phyloP scores from a whole-genome alignment of 768 basidiomycete genomes.

The Russula emetica region DNA sequence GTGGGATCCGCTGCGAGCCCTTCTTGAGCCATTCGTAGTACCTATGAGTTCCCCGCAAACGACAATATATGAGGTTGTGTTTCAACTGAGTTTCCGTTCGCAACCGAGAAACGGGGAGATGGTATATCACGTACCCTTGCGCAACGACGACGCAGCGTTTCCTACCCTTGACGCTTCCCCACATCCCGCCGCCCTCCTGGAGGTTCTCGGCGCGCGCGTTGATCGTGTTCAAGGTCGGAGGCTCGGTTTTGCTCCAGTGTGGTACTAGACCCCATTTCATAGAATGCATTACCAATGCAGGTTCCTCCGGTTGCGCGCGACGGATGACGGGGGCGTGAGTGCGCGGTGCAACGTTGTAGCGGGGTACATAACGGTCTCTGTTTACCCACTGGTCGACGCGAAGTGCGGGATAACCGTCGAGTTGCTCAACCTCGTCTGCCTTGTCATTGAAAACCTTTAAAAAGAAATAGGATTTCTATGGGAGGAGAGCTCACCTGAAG shows the following conservation, averaged over 20 bases:
- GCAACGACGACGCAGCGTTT: slow-evolving; percentile 84
- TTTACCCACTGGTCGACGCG: slow-evolving; percentile 56
- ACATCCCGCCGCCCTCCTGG: slow-evolving; percentile 71
- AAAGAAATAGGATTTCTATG: neutral
- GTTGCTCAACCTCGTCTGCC: slow-evolving; percentile 32
- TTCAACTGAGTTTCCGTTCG: too few species aligned
- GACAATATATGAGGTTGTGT: too few species aligned
- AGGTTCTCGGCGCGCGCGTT: slow-evolving; percentile 88
- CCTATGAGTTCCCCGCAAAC: slow-evolving; percentile 36
- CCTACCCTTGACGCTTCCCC: slow-evolving; percentile 74
- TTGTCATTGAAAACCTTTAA: neutral
- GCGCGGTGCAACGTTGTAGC: slow-evolving; percentile 84
- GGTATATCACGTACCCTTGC: slow-evolving; percentile 51
- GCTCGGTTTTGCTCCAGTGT: slow-evolving; percentile 76
- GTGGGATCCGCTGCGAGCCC: slow-evolving; percentile 72
- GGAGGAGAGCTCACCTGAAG: slow-evolving; percentile 38
- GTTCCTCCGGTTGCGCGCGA: slow-evolving; percentile 33
- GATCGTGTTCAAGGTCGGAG: slow-evolving; percentile 72
- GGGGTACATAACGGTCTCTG: slow-evolving; percentile 50
- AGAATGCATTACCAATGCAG: slow-evolving; percentile 59
- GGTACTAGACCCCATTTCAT: slow-evolving; percentile 93
- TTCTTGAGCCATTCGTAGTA: slow-evolving; percentile 96
- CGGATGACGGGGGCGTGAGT: slow-evolving; percentile 71
- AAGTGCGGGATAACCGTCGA: slow-evolving; percentile 43
- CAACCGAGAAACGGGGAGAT: too few species aligned